Percentiles rank a stretch among this genome's conserved stretches.
Evolutionary conservation across 257 asterid species (phyloP).

Genomic region (Anisodus tanguticus): DNA sequence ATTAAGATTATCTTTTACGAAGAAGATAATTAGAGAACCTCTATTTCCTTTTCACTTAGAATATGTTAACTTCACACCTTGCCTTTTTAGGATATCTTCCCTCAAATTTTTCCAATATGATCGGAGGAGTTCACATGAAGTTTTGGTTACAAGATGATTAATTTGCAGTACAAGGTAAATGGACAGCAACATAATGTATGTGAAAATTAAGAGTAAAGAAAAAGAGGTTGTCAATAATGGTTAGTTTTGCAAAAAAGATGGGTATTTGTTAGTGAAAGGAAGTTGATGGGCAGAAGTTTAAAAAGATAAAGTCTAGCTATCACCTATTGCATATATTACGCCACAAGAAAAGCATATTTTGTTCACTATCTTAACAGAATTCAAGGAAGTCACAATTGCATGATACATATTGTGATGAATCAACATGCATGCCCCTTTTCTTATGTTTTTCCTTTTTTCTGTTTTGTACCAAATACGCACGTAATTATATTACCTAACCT

Average conservation of each 20-base stretch:
- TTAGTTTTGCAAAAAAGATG: not conserved
- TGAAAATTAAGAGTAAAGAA: not conserved
- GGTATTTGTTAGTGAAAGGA: not conserved
- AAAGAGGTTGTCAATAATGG: not conserved
- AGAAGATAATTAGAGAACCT: too few relatives aligned
- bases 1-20: too few relatives aligned
- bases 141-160: not conserved
- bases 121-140: not conserved
- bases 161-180: not conserved
- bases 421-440: too few relatives aligned
- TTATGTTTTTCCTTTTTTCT: not conserved
- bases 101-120: not conserved
- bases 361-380: constrained; percentile 38
- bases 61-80: too few relatives aligned
- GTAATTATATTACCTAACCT: constrained; percentile 28
- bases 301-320: constrained; percentile 34
- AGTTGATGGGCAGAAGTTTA: constrained; percentile 7
- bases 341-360: constrained; percentile 45
- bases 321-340: constrained; percentile 38
- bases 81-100: not conserved
- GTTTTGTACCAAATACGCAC: constrained; percentile 3
- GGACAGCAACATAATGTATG: constrained; percentile 7
- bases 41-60: too few relatives aligned
- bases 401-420: constrained; percentile 6
- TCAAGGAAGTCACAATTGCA: constrained; percentile 46